These are phyloP conservation scores for Boletus barrowsii DNA, from an alignment of 768 basidiomycete species.

Conservation along the genomic window DNA sequence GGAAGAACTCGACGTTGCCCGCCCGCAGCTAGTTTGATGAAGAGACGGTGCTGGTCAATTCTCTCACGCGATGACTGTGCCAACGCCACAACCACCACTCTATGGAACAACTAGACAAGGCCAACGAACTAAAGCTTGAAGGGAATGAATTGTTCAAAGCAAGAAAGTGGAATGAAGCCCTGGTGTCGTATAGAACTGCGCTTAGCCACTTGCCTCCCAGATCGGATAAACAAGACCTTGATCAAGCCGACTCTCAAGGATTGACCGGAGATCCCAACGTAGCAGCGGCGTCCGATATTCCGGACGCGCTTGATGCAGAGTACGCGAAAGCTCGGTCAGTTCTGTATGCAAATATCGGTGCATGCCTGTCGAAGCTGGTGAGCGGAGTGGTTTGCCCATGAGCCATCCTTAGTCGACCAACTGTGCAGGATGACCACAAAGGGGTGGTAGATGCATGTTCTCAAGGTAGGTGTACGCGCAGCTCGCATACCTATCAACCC, in stretches of 20 bases:
- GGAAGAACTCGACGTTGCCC: too few species aligned
- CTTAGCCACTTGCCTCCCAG: slow-evolving; percentile 61
- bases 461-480: slow-evolving; percentile 45
- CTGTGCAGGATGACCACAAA: slow-evolving; percentile 66
- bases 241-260: slow-evolving; percentile 19
- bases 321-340: slow-evolving; percentile 63
- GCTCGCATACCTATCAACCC: not conserved
- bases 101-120: slow-evolving; percentile 41
- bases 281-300: slow-evolving; percentile 11
- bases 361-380: slow-evolving; percentile 79
- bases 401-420: not conserved
- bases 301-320: slow-evolving; percentile 40
- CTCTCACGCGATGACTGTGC: not conserved
- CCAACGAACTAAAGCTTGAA: slow-evolving; percentile 63
- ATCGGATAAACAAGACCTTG: slow-evolving; percentile 15
- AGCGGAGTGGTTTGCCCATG: slow-evolving; percentile 21
- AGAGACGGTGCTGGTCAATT: too few species aligned
- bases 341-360: slow-evolving; percentile 84
- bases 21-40: too few species aligned
- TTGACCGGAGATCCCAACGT: slow-evolving; percentile 6
- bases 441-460: slow-evolving; percentile 79
- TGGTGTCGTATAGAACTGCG: slow-evolving; percentile 65
- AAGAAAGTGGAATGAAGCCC: slow-evolving; percentile 64
- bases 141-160: slow-evolving; percentile 75
- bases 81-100: not conserved